These are phyloP conservation scores for Galerina sulciceps DNA, from an alignment of 768 basidiomycete genomes.

Conservation along the genomic window DNA sequence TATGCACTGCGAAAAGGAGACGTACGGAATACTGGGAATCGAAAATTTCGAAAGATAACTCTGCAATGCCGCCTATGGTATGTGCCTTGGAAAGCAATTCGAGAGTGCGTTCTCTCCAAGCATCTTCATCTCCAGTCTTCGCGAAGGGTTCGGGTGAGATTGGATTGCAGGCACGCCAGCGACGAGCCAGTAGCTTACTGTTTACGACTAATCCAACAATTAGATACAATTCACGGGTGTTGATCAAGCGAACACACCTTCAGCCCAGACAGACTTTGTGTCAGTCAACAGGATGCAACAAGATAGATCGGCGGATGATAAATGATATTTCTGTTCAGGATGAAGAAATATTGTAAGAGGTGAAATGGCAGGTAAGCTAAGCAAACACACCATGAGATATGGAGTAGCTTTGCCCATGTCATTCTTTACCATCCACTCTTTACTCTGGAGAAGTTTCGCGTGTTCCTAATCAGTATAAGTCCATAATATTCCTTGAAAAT, in stretches of 20 bases:
- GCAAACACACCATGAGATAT: conserved; percentile 71
- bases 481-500: background rate
- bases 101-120: conserved; percentile 61
- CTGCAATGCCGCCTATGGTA: conserved; percentile 61
- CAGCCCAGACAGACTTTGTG: conserved; percentile 74
- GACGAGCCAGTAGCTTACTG: conserved; percentile 62
- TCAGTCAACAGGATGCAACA: conserved; percentile 74
- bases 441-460: conserved; percentile 56
- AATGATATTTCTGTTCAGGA: conserved; percentile 62
- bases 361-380: conserved; percentile 4
- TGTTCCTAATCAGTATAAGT: conserved; percentile 48
- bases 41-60: conserved; percentile 61
- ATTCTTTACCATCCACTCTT: conserved; percentile 77
- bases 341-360: conserved; percentile 8
- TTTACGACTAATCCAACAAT: conserved; percentile 45
- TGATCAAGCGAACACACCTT: conserved; percentile 50
- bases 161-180: conserved; percentile 70
- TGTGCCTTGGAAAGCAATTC: conserved; percentile 62
- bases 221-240: background rate
- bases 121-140: conserved; percentile 53
- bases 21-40: conserved; percentile 55
- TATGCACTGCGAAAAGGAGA: background rate
- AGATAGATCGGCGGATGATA: conserved; percentile 55
- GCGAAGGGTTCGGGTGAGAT: conserved; percentile 30
- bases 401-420: conserved; percentile 63